A percentile compares a stretch with the other conserved stretches of the same genome.
These are phyloP conservation scores for Euphorbia schlechtendalii DNA, from an alignment of 441 rosid species.

Conservation along the genomic window DNA sequence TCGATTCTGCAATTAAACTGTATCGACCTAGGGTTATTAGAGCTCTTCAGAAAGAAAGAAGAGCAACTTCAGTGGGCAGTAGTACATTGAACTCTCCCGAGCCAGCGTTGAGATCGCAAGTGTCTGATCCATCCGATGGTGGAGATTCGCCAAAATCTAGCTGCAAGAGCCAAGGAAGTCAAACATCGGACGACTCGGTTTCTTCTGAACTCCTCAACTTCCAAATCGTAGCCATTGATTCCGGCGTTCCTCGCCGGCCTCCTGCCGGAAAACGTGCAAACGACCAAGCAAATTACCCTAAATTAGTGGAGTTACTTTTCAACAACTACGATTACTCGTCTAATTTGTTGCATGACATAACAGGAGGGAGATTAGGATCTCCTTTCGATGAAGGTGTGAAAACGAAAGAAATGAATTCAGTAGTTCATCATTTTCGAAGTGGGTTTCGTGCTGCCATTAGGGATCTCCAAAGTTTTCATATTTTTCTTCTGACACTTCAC, in stretches of 20 bases:
- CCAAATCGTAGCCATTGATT: slow-evolving; percentile 85
- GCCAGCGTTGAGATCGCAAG: slow-evolving; percentile 44
- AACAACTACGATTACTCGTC: slow-evolving; percentile 67
- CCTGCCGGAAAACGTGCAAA: slow-evolving; percentile 96
- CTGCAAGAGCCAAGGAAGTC: slow-evolving; percentile 45
- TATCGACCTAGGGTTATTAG: slow-evolving; percentile 70
- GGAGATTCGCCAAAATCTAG: slow-evolving; percentile 58
- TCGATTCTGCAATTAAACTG: slow-evolving; percentile 72
- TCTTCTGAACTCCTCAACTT: slow-evolving; percentile 34
- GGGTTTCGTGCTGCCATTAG: slow-evolving; percentile 92
- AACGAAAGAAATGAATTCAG: slow-evolving; percentile 35
- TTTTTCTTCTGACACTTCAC: slow-evolving; percentile 88
- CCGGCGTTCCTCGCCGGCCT: slow-evolving; percentile 96
- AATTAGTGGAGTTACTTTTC: slow-evolving; percentile 88
- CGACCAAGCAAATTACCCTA: slow-evolving; percentile 89
- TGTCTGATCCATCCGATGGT: slow-evolving; percentile 65
- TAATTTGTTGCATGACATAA: slow-evolving; percentile 68
- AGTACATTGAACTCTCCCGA: slow-evolving; percentile 47
- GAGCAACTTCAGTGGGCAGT: slow-evolving; percentile 74
- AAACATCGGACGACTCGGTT: slow-evolving; percentile 41
- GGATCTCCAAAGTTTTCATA: slow-evolving; percentile 89
- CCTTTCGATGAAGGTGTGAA: slow-evolving; percentile 38
- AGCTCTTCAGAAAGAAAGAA: slow-evolving; percentile 81
- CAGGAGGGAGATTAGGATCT: slow-evolving; percentile 77
- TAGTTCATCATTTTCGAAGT: slow-evolving; percentile 61